Evolutionary conservation across 208 protist genomes (phyloP).

Genomic region (Leishmania martiniquensis): DNA sequence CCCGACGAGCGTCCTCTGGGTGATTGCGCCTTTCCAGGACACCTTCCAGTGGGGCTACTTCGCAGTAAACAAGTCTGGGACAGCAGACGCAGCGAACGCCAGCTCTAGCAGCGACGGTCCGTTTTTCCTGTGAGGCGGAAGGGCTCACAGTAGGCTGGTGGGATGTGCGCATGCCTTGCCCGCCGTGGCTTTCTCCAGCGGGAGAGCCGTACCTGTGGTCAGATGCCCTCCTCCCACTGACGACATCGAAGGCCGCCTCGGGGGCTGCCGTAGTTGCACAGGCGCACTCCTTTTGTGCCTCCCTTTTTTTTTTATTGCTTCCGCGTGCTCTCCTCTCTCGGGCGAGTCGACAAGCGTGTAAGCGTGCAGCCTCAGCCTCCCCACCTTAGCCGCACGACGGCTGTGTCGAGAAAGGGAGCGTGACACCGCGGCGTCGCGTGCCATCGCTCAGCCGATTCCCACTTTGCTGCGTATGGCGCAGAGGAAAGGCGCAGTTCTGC

Average conservation of each 20-base stretch:
- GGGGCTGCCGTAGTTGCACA: too few species aligned
- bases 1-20: conserved; percentile 24
- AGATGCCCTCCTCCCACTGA: background rate
- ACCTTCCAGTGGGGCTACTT: conserved; percentile 38
- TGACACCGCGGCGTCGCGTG: background rate
- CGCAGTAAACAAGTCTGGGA: conserved; percentile 21
- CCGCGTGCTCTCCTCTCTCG: background rate
- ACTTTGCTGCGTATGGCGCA: background rate
- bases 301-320: background rate
- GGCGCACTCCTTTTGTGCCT: too few species aligned
- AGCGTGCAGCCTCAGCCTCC: background rate
- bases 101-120: background rate
- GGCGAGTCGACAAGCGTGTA: background rate
- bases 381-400: background rate
- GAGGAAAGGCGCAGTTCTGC: background rate
- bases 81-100: background rate
- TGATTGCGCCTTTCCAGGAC: conserved; percentile 33
- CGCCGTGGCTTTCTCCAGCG: background rate
- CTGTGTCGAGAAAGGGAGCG: background rate
- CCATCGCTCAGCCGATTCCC: background rate
- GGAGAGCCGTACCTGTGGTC: background rate
- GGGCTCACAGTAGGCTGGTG: background rate
- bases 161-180: background rate
- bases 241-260: too few species aligned
- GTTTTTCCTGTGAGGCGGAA: background rate